phyloP scores from a whole-genome alignment of 129 eudicot species.

The Flaveria linearis region DNA sequence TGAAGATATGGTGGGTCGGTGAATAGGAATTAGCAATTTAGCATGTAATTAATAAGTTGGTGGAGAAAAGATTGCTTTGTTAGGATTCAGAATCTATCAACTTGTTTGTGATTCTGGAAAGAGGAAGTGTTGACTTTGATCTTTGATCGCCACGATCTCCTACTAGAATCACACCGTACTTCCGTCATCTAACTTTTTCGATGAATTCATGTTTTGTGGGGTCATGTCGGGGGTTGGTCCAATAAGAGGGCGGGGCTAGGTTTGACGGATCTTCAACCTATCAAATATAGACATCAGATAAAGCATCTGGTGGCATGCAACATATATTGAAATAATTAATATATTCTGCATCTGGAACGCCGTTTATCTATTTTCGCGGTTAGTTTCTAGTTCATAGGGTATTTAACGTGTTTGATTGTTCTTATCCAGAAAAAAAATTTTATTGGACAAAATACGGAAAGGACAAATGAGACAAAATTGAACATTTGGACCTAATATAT shows the following conservation, averaged over 20 bases:
- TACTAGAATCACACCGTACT: conserved; percentile 15
- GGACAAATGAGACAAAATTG: not conserved
- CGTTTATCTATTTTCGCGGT: not conserved
- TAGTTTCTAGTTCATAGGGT: not conserved
- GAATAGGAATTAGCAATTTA: conserved; percentile 6
- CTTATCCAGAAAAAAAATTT: conserved; percentile 15
- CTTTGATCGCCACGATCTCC: conserved; percentile 12
- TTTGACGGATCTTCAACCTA: not conserved
- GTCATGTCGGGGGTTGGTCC: conserved; percentile 15
- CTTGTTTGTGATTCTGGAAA: not conserved
- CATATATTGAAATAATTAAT: conserved; percentile 11
- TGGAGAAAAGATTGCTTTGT: not conserved
- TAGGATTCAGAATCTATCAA: not conserved
- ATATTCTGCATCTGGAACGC: not conserved
- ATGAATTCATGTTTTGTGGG: conserved; percentile 1
- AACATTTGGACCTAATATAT: conserved; percentile 6
- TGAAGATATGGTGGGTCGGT: not conserved
- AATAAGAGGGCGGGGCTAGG: not conserved
- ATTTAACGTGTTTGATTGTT: not conserved
- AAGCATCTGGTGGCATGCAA: conserved; percentile 2
- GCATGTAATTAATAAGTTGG: conserved; percentile 11
- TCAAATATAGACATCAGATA: not conserved
- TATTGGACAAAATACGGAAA: not conserved
- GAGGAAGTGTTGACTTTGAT: conserved; percentile 20
- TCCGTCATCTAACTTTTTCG: not conserved